Evolutionary conservation across 2,329 filamentous ascomycete species (phyloP).

Genomic region (Ophiostoma sp.): DNA sequence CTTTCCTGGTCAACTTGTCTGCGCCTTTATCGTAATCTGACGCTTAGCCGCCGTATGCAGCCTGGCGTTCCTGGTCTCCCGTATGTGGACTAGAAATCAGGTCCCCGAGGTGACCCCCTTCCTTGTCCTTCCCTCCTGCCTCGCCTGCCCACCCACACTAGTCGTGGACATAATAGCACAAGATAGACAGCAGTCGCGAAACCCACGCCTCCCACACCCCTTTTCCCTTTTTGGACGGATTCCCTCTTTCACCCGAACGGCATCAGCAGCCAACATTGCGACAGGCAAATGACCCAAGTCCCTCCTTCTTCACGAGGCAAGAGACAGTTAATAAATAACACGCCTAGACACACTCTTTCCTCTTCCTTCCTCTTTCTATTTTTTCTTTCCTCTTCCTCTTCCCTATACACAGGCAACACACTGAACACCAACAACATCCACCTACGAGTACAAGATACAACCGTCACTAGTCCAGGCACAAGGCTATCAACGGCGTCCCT

Average conservation of each 20-base stretch:
- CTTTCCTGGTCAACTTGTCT: background rate
- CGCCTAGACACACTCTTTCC: background rate
- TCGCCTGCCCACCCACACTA: background rate
- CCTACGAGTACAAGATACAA: background rate
- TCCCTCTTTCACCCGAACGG: conserved; percentile 12
- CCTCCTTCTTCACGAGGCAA: background rate
- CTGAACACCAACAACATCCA: background rate
- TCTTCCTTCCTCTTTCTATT: background rate
- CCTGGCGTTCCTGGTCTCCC: background rate
- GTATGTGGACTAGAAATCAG: too few relatives aligned
- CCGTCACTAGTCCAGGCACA: background rate
- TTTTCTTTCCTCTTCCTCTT: background rate
- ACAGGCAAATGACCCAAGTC: background rate
- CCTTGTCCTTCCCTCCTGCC: background rate
- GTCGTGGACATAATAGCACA: background rate
- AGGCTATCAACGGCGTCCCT: background rate
- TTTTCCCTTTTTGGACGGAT: background rate
- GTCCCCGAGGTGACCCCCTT: background rate
- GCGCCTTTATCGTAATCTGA: background rate
- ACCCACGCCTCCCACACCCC: background rate
- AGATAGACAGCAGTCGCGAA: background rate
- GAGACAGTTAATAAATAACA: background rate
- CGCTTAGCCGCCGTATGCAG: background rate
- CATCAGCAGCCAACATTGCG: conserved; percentile 13
- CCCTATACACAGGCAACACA: background rate